A percentile compares a stretch with the other conserved stretches of the same genome.
Evolutionary conservation across 495 filamentous ascomycete species (phyloP).

Genomic region (Xylona heveae): DNA sequence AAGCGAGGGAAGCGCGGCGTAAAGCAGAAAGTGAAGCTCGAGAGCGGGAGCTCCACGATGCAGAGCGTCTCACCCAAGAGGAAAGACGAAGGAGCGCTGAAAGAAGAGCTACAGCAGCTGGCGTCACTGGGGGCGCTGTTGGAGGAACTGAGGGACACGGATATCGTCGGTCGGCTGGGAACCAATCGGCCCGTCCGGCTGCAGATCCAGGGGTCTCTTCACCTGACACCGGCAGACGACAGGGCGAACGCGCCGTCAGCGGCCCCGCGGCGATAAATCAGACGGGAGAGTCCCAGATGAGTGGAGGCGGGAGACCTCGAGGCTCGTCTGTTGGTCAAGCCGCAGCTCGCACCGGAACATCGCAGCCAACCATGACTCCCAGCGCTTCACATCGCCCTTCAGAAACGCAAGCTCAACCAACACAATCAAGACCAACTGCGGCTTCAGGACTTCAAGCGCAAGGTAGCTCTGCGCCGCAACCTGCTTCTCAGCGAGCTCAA

Average conservation of each 20-base stretch:
- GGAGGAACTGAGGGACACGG: constrained; percentile 12
- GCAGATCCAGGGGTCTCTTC: no score
- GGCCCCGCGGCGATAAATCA: no score
- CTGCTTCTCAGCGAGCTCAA: constrained; percentile 17
- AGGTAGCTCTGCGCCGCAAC: constrained; percentile 12
- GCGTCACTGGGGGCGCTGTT: constrained; percentile 25
- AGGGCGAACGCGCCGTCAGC: background rate
- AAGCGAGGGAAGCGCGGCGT: constrained; percentile 41
- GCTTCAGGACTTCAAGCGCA: constrained; percentile 15
- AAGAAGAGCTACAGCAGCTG: constrained; percentile 33
- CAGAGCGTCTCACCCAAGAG: constrained; percentile 25
- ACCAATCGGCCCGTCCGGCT: constrained; percentile 4
- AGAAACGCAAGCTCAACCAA: constrained; percentile 5
- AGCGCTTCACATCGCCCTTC: no score
- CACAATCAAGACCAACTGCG: constrained; percentile 4
- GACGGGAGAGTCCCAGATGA: no score
- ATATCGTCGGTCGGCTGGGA: constrained; percentile 5
- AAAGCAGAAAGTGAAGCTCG: constrained; percentile 34
- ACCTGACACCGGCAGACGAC: no score
- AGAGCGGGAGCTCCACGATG: constrained; percentile 28
- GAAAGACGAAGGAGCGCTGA: constrained; percentile 26
- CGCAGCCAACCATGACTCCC: no score
- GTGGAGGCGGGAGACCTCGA: no score
- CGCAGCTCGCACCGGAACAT: no score
- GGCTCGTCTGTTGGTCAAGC: no score